These are phyloP conservation scores for Collariella sp. DNA, from an alignment of 495 filamentous ascomycete genomes.

Conservation along the genomic window DNA sequence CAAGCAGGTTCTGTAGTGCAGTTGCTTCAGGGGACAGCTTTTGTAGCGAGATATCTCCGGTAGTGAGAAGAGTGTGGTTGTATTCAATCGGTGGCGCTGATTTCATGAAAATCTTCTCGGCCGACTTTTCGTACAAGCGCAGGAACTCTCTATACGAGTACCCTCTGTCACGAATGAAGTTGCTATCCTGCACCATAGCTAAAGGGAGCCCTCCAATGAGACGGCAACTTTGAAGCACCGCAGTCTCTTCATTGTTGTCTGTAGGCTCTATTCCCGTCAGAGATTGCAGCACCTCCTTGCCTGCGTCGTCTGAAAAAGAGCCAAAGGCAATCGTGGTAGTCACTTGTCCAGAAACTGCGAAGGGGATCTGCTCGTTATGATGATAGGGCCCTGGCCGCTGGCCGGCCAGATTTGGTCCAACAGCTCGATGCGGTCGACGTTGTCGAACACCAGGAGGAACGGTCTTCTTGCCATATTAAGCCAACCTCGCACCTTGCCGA, in stretches of 20 bases:
- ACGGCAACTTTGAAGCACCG: neutral
- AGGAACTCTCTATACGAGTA: slow-evolving; percentile 2
- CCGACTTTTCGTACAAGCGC: slow-evolving; percentile 4
- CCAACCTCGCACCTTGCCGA: slow-evolving; percentile 8
- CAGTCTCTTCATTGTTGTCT: neutral
- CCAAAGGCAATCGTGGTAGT: neutral
- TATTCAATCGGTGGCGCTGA: slow-evolving; percentile 3
- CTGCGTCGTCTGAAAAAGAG: neutral
- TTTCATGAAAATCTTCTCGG: slow-evolving; percentile 5
- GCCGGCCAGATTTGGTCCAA: slow-evolving; percentile 11
- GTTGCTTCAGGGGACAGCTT: slow-evolving; percentile 5
- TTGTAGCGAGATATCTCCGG: slow-evolving; percentile 1
- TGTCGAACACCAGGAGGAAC: slow-evolving; percentile 8
- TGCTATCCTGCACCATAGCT: slow-evolving; percentile 8
- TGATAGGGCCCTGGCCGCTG: slow-evolving; percentile 3
- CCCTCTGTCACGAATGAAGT: slow-evolving; percentile 10
- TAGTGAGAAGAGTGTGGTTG: slow-evolving; percentile 1
- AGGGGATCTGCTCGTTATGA: slow-evolving; percentile 6
- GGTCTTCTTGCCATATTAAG: slow-evolving; percentile 4
- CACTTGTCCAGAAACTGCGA: slow-evolving; percentile 1
- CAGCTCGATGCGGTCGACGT: slow-evolving; percentile 5
- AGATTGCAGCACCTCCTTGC: neutral
- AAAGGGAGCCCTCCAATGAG: slow-evolving; percentile 2
- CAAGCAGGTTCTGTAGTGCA: slow-evolving; percentile 2
- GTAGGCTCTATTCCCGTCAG: neutral